Conservation (phyloP, 2,329 filamentous ascomycete species). For the Grosmannia penicillata region DNA sequence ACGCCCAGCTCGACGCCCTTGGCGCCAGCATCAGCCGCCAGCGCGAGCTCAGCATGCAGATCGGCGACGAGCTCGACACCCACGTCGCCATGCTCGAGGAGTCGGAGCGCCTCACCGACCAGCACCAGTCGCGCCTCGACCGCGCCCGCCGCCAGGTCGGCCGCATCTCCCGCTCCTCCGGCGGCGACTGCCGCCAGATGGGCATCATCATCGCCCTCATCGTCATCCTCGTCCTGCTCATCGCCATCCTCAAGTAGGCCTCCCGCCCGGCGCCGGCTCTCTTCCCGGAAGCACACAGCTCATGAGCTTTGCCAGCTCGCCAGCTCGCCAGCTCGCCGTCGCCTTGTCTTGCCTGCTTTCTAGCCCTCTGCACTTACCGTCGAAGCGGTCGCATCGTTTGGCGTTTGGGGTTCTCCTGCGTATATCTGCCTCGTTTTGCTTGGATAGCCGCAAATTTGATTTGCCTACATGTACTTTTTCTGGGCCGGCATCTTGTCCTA, state of each 20-base stretch:
- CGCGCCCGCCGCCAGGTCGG: constrained; percentile 60
- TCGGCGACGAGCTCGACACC: constrained; percentile 86
- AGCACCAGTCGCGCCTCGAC: constrained; percentile 63
- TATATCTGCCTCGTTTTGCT: neutral
- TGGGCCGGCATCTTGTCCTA: neutral
- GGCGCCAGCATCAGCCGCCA: constrained; percentile 80
- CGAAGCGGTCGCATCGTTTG: neutral
- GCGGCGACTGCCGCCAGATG: constrained; percentile 79
- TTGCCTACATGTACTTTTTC: neutral
- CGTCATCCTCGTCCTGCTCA: constrained; percentile 66
- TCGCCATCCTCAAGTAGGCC: constrained; percentile 59
- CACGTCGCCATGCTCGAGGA: constrained; percentile 85
- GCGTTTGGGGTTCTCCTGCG: neutral
- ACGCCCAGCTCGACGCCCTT: constrained; percentile 78
- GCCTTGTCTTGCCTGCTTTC: neutral
- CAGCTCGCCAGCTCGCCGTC: too few relatives aligned
- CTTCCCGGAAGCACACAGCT: too few relatives aligned
- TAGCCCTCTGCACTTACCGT: neutral
- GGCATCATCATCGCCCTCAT: constrained; percentile 69
- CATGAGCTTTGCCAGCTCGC: too few relatives aligned
- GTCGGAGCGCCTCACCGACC: constrained; percentile 66
- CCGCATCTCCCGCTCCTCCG: constrained; percentile 55
- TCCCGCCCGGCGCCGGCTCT: too few relatives aligned
- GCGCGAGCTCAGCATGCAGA: constrained; percentile 85
- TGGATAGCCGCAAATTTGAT: neutral